Evolutionary conservation across 345 rosid species (phyloP), one percentile per base, ranked within the genome.

Genomic region (Ceriops decandra): DNA sequence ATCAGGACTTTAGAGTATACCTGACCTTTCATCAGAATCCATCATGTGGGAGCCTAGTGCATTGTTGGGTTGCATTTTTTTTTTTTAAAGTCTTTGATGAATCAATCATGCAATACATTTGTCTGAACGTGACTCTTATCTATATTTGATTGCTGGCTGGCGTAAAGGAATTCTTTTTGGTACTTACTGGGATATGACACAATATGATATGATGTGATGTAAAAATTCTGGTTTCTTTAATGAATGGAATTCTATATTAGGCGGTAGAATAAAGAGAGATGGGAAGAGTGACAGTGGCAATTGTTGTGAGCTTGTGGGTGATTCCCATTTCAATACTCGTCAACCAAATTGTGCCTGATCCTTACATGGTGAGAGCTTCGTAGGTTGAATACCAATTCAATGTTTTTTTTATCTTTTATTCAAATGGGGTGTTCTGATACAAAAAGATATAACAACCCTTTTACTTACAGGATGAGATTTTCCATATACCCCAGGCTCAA

Each of bases 401-500:
- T 63, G 24, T 36, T 21, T 22, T 51, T 17, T 42, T 36, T 1
- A 11, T 26, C 33, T 26, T 54, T 53, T 33, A 10, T 30, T 38
- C 5, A 53, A 57, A 7, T 28, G 9, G 6, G 59, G 2, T 11
- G 17, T 32, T 32, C 54, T 47, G 60, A 52, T 6, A 52, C 24
- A 33, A 51, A 15, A 42, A 2, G 49, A 42, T 3, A 10, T 11
- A 38, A 0, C 16, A 42, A 42, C 49, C 60, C 19, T 4, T 6
- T 51, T 5, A 33, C 8, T 52, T 82, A 78, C 87, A 95, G 99
- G 99, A 91, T 78, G 99, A 91, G 82, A 91, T 91, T 57, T 91
- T 95, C 68, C 99, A 95, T 66, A 80, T 90, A 33, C 96, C 99
- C 69, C 99, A 91, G 63, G 93, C 88, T 80, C 95, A 88, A 74